Conservation (phyloP, 2,329 filamentous ascomycete species). For the Fusarium tupiense region DNA sequence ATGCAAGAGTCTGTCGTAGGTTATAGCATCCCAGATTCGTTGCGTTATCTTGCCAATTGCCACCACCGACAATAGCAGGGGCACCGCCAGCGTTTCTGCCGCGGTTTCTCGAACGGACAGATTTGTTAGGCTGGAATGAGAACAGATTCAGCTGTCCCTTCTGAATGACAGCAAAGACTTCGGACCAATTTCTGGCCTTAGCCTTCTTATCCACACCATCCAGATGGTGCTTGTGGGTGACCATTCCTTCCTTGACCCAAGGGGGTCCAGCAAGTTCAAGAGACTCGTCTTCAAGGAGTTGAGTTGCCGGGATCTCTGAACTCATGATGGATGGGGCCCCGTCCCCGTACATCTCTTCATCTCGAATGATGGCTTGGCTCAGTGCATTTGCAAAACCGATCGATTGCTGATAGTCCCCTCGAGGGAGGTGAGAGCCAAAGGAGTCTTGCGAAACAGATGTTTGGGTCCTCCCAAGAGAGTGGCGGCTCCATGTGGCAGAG, state of each 20-base stretch:
- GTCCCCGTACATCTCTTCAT: conserved; percentile 72
- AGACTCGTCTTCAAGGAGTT: conserved; percentile 89
- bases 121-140: conserved; percentile 87
- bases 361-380: conserved; percentile 95
- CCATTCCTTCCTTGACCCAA: conserved; percentile 96
- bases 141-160: conserved; percentile 95
- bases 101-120: conserved; percentile 73
- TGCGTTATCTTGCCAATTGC: conserved; percentile 98
- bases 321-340: conserved; percentile 62
- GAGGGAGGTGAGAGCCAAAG: conserved; percentile 78
- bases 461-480: conserved; percentile 89
- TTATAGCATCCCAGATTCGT: conserved; percentile 88
- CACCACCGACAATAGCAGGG: conserved; percentile 82
- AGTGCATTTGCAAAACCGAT: conserved; percentile 98
- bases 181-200: conserved; percentile 93
- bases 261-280: conserved; percentile 93
- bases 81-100: conserved; percentile 60
- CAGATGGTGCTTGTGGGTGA: conserved; percentile 96
- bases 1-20: conserved; percentile 91
- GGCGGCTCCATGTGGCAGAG: conserved; percentile 96
- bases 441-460: conserved; percentile 94
- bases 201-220: conserved; percentile 91
- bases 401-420: conserved; percentile 90
- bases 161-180: conserved; percentile 95
- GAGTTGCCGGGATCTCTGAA: conserved; percentile 66